Evolutionary conservation across 2,329 filamentous ascomycete genomes (phyloP), one percentile per base, ranked within the genome.

Genomic region (Lojkania enalia): DNA sequence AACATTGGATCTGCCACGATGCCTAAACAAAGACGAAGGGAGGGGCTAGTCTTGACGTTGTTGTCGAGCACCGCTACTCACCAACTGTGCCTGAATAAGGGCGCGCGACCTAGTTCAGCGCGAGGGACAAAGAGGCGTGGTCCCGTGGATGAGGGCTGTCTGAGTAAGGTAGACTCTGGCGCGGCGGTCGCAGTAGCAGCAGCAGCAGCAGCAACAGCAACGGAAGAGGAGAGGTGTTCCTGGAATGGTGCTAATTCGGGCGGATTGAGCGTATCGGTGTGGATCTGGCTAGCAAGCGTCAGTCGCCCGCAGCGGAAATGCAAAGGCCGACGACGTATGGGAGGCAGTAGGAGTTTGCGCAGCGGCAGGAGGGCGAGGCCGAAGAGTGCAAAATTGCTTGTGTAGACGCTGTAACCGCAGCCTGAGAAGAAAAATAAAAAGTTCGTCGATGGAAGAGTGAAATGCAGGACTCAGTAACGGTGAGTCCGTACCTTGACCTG

Each of bases 1-100:
- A 50, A 61, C 59, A 62, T 64, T 59, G 60, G 38, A 51, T 52
- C 55, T 59, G 56, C 53, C 59, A 60, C 58, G 48, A 53, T 42
- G 48, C 54, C 58, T 57, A 57, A 60, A 64, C 66, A 62, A 64
- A 60, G 61, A 59, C n/a, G n/a, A n/a, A n/a, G 52, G 52, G 54
- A 54, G 56, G 54, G 51, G 54, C 36, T 46, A 48, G 42, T 46
- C 42, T 54, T 49, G 31, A 39, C 45, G 44, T 40, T 46, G 48
- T 32, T 37, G 44, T 46, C 31, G 41, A 48, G 51, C 51, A 49
- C 53, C 25, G 25, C 15, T 42, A 67, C 65, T 61, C 57, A 67
- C 63, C 57, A 51, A 55, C 43, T 44, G 46, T 50, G 27, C 46
- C 45, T 45, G 43, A 44, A 53, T 43, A 49, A 58, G 47, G 48